Percentiles rank a stretch among this genome's conserved stretches.
phyloP scores from a whole-genome alignment of 805 yeast genomes.

The Candida loeiensis region DNA sequence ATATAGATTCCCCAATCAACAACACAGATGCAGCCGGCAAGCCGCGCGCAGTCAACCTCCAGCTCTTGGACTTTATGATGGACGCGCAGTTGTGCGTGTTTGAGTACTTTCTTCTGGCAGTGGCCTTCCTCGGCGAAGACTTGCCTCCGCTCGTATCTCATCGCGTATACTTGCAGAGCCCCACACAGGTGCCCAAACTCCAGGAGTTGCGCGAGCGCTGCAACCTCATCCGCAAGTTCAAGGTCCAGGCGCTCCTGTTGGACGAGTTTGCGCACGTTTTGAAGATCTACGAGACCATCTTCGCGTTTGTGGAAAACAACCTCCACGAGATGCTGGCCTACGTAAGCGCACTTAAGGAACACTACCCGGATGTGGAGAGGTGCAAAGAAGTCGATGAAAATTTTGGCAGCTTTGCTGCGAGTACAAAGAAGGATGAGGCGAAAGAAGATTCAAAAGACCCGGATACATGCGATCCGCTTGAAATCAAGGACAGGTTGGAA shows the following conservation, averaged over 20 bases:
- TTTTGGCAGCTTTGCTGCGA: background rate
- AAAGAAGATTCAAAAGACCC: too few relatives aligned
- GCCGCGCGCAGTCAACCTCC: conserved; percentile 5
- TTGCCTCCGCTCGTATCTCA: conserved; percentile 5
- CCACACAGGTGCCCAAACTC: conserved; percentile 2
- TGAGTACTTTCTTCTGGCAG: conserved; percentile 1
- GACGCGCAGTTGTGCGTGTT: conserved; percentile 6
- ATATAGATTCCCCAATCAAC: background rate
- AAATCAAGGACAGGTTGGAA: too few relatives aligned
- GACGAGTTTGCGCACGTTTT: conserved; percentile 6
- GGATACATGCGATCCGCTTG: too few relatives aligned
- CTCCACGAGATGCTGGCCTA: conserved; percentile 3
- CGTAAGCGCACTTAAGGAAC: conserved; percentile 5
- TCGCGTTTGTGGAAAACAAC: conserved; percentile 8
- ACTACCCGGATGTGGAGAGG: conserved; percentile 2
- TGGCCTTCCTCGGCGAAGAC: conserved; percentile 6
- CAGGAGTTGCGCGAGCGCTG: conserved; percentile 6
- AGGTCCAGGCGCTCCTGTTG: conserved; percentile 5
- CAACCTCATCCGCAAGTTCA: conserved; percentile 9
- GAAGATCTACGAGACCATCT: conserved; percentile 9
- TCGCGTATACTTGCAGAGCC: conserved; percentile 3
- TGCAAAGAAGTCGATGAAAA: background rate
- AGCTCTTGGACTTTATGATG: conserved; percentile 7
- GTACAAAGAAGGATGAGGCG: too few relatives aligned
- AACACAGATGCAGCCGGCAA: background rate